These are phyloP conservation scores for Debaryomyces sp. DNA, from an alignment of 1,139 yeast species.

Conservation along the genomic window DNA sequence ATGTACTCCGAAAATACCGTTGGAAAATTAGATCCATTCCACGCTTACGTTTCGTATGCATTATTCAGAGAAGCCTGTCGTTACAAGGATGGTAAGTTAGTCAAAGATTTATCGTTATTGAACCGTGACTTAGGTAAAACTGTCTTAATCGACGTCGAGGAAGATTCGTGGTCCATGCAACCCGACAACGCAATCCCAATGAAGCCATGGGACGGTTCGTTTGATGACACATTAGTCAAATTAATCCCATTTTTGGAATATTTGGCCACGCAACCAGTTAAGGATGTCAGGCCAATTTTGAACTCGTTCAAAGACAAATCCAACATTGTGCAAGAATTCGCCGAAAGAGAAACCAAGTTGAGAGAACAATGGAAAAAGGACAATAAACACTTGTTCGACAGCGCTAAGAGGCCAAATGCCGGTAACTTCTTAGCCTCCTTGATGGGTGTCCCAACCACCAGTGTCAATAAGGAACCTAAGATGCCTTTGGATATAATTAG, in stretches of 20 bases:
- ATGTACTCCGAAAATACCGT: conserved; percentile 85
- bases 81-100: conserved; percentile 83
- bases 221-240: conserved; percentile 76
- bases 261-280: conserved; percentile 86
- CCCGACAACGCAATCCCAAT: conserved; percentile 90
- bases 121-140: conserved; percentile 89
- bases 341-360: conserved; percentile 71
- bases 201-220: conserved; percentile 82
- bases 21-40: conserved; percentile 88
- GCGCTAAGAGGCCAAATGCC: conserved; percentile 41
- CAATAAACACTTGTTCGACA: conserved; percentile 52
- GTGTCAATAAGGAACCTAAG: conserved; percentile 61
- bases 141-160: conserved; percentile 76
- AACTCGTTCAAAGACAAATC: conserved; percentile 66
- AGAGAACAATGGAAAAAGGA: conserved; percentile 70
- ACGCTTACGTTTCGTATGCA: conserved; percentile 84
- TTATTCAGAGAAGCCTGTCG: conserved; percentile 90
- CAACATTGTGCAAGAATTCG: conserved; percentile 72
- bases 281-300: conserved; percentile 89
- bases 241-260: conserved; percentile 93
- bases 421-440: conserved; percentile 58
- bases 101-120: conserved; percentile 82
- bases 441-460: conserved; percentile 60
- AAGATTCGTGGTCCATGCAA: conserved; percentile 74
- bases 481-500: conserved; percentile 91